A percentile compares a stretch with the other conserved stretches of the same genome.
Evolutionary conservation across 2,329 filamentous ascomycete genomes (phyloP).

Genomic region (Ophiostoma fasciatum): DNA sequence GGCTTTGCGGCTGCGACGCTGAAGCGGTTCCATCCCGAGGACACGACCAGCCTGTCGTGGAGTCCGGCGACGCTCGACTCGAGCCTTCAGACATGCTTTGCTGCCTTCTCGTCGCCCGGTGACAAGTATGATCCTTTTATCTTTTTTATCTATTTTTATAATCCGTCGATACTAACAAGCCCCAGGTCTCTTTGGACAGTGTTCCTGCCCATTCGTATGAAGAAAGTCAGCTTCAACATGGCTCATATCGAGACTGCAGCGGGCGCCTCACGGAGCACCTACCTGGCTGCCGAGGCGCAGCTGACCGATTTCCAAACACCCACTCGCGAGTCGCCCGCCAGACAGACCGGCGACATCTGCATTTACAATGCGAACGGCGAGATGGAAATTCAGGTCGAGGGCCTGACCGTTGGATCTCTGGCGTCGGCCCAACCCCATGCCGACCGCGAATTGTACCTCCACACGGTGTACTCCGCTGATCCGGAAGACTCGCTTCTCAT

Average conservation of each 20-base stretch:
- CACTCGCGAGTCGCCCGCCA: slow-evolving; percentile 13
- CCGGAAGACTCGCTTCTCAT: slow-evolving; percentile 24
- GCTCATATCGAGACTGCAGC: slow-evolving; percentile 5
- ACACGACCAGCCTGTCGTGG: slow-evolving; percentile 21
- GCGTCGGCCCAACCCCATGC: slow-evolving; percentile 16
- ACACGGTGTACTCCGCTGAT: slow-evolving; percentile 23
- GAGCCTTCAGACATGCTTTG: slow-evolving; percentile 27
- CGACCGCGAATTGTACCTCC: slow-evolving; percentile 22
- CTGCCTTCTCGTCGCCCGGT: slow-evolving; percentile 25
- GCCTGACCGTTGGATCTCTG: slow-evolving; percentile 19
- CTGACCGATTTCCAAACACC: slow-evolving; percentile 16
- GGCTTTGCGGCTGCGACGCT: slow-evolving; percentile 21
- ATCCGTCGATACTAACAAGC: no score
- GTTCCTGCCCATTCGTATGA: slow-evolving; percentile 24
- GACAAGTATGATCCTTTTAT: slow-evolving; percentile 20
- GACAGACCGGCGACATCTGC: slow-evolving; percentile 23
- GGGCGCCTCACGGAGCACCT: slow-evolving; percentile 5
- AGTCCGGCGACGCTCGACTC: slow-evolving; percentile 27
- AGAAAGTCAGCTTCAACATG: slow-evolving; percentile 23
- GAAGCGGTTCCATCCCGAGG: slow-evolving; percentile 18
- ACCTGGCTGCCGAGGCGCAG: slow-evolving; percentile 18
- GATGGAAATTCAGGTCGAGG: slow-evolving; percentile 20
- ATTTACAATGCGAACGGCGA: slow-evolving; percentile 18
- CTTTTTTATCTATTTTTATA: background rate
- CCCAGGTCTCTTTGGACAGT: slow-evolving; percentile 27